These are phyloP conservation scores for Chamaecrista fasciculata DNA, from an alignment of 306 rosid species.

Conservation along the genomic window DNA sequence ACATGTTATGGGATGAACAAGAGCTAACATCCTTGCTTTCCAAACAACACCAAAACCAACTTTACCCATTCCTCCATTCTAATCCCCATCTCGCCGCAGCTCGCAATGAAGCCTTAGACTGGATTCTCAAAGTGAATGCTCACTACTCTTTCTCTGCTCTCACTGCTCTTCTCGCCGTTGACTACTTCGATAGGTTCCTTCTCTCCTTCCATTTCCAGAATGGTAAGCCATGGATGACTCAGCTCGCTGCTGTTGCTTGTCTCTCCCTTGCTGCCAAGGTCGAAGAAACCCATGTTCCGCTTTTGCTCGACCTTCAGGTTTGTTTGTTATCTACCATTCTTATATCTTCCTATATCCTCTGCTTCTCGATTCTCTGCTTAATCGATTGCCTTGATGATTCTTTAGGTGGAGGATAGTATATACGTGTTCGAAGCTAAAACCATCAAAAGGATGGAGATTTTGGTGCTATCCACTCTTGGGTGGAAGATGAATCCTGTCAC, in stretches of 20 bases:
- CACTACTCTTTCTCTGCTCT: conserved; percentile 71
- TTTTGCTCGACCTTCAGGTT: conserved; percentile 74
- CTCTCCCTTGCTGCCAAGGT: conserved; percentile 89
- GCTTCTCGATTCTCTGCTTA: background rate
- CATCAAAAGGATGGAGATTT: conserved; percentile 77
- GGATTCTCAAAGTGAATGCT: conserved; percentile 70
- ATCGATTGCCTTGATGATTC: too few species aligned
- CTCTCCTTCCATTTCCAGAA: conserved; percentile 41
- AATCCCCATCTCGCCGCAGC: conserved; percentile 34
- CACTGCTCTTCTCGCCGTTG: conserved; percentile 73
- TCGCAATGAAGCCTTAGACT: conserved; percentile 57
- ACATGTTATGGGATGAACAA: conserved; percentile 71
- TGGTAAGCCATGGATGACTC: conserved; percentile 89
- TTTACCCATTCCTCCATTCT: conserved; percentile 16
- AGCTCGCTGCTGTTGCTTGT: conserved; percentile 77
- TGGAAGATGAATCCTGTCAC: conserved; percentile 94
- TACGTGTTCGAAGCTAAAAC: conserved; percentile 73
- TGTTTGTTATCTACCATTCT: conserved; percentile 3
- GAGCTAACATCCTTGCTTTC: conserved; percentile 58
- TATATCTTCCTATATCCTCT: background rate
- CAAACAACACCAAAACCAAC: conserved; percentile 46
- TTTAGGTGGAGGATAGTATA: conserved; percentile 70
- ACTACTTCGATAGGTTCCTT: conserved; percentile 76
- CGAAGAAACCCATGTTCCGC: conserved; percentile 85
- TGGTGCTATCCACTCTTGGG: conserved; percentile 79